A percentile compares a stretch with the other conserved stretches of the same genome.
phyloP scores from a whole-genome alignment of 106 monocot genomes.

The Phalaenopsis equestris region DNA sequence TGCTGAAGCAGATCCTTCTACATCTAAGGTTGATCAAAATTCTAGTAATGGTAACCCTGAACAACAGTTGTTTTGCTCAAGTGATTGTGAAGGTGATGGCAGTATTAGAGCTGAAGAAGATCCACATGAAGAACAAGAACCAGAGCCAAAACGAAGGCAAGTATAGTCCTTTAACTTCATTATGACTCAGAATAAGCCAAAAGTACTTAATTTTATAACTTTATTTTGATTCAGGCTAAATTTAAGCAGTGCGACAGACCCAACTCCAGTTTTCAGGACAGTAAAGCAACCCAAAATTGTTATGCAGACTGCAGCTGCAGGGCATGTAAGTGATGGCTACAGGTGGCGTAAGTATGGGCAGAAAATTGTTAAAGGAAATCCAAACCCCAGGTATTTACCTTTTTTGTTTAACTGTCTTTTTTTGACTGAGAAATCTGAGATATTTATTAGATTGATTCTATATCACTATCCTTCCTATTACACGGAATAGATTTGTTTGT shows the following conservation, averaged over 20 bases:
- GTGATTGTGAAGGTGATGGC: slow-evolving; percentile 89
- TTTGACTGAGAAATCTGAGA: background rate
- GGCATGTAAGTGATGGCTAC: slow-evolving; percentile 74
- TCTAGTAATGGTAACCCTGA: slow-evolving; percentile 18
- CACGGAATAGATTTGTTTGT: background rate
- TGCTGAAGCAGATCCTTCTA: slow-evolving; percentile 12
- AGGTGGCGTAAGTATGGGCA: slow-evolving; percentile 98
- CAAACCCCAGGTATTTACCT: slow-evolving; percentile 66
- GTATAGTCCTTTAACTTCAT: slow-evolving; percentile 4
- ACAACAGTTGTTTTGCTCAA: slow-evolving; percentile 55
- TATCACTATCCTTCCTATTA: background rate
- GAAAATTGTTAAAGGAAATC: slow-evolving; percentile 94
- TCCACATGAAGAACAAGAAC: slow-evolving; percentile 39
- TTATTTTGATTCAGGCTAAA: slow-evolving; percentile 26
- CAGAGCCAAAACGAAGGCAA: slow-evolving; percentile 71
- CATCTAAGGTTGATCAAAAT: slow-evolving; percentile 12
- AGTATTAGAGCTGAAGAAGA: slow-evolving; percentile 36
- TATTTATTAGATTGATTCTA: background rate
- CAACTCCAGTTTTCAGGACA: slow-evolving; percentile 40
- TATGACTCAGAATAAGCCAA: background rate
- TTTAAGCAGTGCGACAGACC: slow-evolving; percentile 22
- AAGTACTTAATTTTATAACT: background rate
- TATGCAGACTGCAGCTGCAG: slow-evolving; percentile 37
- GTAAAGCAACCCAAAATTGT: slow-evolving; percentile 70
- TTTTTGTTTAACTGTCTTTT: slow-evolving; percentile 3